These are phyloP conservation scores for Penicillium sp. DNA, from an alignment of 2,329 filamentous ascomycete genomes.

Conservation along the genomic window DNA sequence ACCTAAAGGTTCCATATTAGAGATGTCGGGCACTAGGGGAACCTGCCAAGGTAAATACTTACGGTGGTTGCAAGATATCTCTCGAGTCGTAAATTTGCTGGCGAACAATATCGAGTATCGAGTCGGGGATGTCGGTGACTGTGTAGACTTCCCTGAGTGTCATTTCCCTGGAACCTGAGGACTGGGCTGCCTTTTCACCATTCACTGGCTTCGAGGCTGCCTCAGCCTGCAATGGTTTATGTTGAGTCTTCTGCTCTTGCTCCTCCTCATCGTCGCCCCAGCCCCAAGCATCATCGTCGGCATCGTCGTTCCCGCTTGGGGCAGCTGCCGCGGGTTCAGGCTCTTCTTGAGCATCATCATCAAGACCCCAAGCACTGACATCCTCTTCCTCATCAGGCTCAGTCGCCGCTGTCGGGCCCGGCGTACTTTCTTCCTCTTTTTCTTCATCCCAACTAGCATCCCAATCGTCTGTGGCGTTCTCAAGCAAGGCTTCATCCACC, in stretches of 20 bases:
- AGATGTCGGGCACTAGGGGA: neutral
- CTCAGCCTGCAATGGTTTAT: conserved; percentile 18
- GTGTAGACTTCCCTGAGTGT: conserved; percentile 83
- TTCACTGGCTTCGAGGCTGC: conserved; percentile 24
- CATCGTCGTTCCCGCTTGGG: conserved; percentile 37
- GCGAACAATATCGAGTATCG: conserved; percentile 56
- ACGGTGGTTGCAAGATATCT: conserved; percentile 39
- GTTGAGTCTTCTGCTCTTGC: conserved; percentile 35
- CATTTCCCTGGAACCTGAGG: conserved; percentile 59
- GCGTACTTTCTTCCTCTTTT: conserved; percentile 46
- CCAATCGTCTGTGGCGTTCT: conserved; percentile 66
- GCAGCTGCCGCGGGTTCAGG: conserved; percentile 16
- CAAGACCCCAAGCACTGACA: conserved; percentile 55
- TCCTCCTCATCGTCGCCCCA: conserved; percentile 75
- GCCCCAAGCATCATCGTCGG: conserved; percentile 70
- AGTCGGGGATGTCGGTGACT: conserved; percentile 83
- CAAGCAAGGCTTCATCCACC: conserved; percentile 66
- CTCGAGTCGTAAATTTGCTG: conserved; percentile 46
- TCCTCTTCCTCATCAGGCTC: conserved; percentile 41
- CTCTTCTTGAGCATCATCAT: conserved; percentile 41
- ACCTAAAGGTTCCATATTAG: conserved; percentile 29
- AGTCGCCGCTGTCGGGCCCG: conserved; percentile 17
- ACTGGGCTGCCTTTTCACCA: conserved; percentile 18
- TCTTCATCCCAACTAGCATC: conserved; percentile 78
- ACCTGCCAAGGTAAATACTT: conserved; percentile 20